These are phyloP conservation scores for Fraxinus ornus DNA, from an alignment of 305 asterid genomes.

Conservation along the genomic window DNA sequence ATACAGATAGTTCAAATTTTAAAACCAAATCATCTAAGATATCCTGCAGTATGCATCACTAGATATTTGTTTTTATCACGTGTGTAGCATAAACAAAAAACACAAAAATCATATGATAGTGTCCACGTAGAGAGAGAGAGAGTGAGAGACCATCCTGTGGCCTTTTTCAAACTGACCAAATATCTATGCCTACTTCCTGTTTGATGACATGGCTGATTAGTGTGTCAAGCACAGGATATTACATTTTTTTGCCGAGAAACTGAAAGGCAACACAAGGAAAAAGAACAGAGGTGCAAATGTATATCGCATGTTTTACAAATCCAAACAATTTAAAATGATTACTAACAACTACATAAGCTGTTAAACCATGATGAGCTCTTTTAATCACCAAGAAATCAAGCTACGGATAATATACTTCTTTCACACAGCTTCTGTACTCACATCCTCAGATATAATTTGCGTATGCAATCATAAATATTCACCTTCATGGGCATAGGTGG, in stretches of 20 bases:
- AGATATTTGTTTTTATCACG: background rate
- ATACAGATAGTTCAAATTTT: background rate
- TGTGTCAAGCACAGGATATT: background rate
- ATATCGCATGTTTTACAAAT: background rate
- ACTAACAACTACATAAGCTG: background rate
- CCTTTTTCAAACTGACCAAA: background rate
- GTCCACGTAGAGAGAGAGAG: background rate
- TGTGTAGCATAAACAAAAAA: background rate
- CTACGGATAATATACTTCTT: background rate
- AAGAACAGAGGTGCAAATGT: background rate
- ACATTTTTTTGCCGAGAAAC: background rate
- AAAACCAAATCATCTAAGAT: background rate
- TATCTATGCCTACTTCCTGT: background rate
- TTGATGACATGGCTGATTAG: background rate
- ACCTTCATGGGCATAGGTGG: background rate
- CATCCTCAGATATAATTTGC: constrained; percentile 8
- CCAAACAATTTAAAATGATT: constrained; percentile 2
- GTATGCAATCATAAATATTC: background rate
- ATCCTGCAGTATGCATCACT: background rate
- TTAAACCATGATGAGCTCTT: background rate
- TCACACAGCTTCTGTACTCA: background rate
- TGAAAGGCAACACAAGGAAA: background rate
- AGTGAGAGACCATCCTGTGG: background rate
- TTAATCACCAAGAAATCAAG: background rate
- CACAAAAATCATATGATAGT: background rate